Percentiles rank a stretch among this genome's conserved stretches.
Evolutionary conservation across 192 early-diverging fungal genomes (phyloP).

Genomic region (Haplosporangium gracile): DNA sequence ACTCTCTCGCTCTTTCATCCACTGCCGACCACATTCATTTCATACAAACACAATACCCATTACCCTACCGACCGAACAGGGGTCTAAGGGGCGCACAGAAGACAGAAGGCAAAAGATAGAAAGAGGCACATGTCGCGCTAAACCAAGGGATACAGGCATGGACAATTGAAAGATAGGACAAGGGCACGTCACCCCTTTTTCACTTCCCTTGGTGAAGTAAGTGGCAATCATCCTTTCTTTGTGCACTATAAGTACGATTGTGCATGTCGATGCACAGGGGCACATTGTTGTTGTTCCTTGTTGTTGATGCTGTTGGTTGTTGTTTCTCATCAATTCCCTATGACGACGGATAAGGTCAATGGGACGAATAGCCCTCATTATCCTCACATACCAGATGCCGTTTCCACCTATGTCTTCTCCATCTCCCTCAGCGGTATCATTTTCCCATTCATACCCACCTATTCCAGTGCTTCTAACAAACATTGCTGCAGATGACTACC

Average conservation of each 20-base stretch:
- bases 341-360: not conserved
- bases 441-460: not conserved
- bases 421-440: not conserved
- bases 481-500: not conserved
- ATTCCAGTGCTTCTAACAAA: not conserved
- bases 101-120: not conserved
- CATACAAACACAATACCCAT: not conserved
- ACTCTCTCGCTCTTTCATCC: too few relatives aligned
- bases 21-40: too few relatives aligned
- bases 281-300: not conserved
- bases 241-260: not conserved
- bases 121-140: not conserved
- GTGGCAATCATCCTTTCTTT: not conserved
- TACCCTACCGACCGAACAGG: not conserved
- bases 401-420: not conserved
- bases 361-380: not conserved
- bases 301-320: not conserved
- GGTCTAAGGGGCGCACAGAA: not conserved
- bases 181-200: not conserved
- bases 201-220: not conserved
- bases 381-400: conserved; percentile 2
- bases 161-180: not conserved
- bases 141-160: not conserved
- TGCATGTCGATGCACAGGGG: not conserved
- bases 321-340: not conserved